Evolutionary conservation across 208 protist species (phyloP).

Genomic region (Trypanosoma cruzi): DNA sequence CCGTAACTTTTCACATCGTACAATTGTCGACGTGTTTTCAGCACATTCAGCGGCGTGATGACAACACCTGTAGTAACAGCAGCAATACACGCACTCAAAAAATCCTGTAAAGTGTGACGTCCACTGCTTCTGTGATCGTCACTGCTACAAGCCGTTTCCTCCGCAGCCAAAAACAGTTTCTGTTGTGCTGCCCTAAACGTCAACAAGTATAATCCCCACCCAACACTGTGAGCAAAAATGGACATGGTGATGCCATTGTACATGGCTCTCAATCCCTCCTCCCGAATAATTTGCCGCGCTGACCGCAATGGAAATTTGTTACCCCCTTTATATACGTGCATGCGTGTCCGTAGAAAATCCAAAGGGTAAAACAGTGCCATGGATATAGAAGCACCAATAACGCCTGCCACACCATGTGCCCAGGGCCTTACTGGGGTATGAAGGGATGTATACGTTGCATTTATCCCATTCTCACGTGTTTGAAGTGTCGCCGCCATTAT

Average conservation of each 20-base stretch:
- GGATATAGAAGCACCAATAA: constrained; percentile 62
- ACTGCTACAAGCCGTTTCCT: background rate
- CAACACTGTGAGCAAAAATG: constrained; percentile 70
- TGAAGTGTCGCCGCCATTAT: constrained; percentile 2
- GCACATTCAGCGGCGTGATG: constrained; percentile 74
- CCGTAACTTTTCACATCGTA: constrained; percentile 31
- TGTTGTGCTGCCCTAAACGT: constrained; percentile 69
- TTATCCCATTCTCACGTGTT: constrained; percentile 2
- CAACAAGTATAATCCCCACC: constrained; percentile 79
- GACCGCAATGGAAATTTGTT: constrained; percentile 48
- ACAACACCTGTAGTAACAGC: constrained; percentile 59
- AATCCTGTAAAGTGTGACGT: constrained; percentile 37
- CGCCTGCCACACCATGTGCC: constrained; percentile 74
- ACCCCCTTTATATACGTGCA: constrained; percentile 68
- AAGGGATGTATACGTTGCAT: constrained; percentile 14
- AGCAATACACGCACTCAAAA: constrained; percentile 67
- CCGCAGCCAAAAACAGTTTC: constrained; percentile 25
- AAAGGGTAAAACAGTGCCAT: constrained; percentile 87
- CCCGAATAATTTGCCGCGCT: constrained; percentile 46
- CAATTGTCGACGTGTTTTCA: constrained; percentile 85
- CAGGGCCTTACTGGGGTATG: constrained; percentile 30
- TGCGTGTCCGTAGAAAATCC: constrained; percentile 83
- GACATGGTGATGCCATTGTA: constrained; percentile 78
- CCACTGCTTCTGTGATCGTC: background rate
- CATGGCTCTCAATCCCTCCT: constrained; percentile 72